phyloP scores from a whole-genome alignment of 2,329 filamentous ascomycete genomes.

The Neonectria ditissima region DNA sequence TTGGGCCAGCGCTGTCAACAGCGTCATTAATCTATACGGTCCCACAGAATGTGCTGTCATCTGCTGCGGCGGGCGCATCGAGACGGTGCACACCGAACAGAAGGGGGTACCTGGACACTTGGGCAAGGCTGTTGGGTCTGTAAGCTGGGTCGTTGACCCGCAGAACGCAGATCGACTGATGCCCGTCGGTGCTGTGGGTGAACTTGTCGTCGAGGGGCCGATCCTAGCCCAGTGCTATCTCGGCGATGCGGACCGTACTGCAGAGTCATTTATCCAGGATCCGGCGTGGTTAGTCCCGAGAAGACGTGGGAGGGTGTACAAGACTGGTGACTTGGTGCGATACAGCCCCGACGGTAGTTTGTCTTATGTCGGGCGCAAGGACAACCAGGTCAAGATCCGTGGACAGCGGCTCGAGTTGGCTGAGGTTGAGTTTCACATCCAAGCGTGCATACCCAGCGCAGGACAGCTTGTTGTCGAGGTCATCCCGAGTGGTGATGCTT shows the following conservation, averaged over 20 bases:
- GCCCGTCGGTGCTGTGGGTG: slow-evolving; percentile 6
- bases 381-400: neutral
- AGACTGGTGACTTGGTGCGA: neutral
- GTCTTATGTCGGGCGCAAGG: neutral
- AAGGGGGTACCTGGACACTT: neutral
- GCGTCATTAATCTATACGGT: slow-evolving; percentile 14
- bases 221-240: slow-evolving; percentile 8
- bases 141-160: slow-evolving; percentile 24
- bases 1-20: slow-evolving; percentile 15
- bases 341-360: neutral
- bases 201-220: slow-evolving; percentile 23
- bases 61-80: slow-evolving; percentile 7
- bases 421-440: slow-evolving; percentile 11
- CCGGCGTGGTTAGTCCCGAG: neutral
- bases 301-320: neutral
- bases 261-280: slow-evolving; percentile 6
- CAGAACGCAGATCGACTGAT: slow-evolving; percentile 9
- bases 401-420: neutral
- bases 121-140: slow-evolving; percentile 6
- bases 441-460: neutral
- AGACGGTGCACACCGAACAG: too few relatives aligned
- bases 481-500: slow-evolving; percentile 1
- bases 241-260: neutral
- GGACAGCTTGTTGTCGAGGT: slow-evolving; percentile 15
- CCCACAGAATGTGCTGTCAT: slow-evolving; percentile 23